Base-by-base conservation (phyloP, 2,329 filamentous ascomycete species). In the Trichothecium roseum region DNA sequence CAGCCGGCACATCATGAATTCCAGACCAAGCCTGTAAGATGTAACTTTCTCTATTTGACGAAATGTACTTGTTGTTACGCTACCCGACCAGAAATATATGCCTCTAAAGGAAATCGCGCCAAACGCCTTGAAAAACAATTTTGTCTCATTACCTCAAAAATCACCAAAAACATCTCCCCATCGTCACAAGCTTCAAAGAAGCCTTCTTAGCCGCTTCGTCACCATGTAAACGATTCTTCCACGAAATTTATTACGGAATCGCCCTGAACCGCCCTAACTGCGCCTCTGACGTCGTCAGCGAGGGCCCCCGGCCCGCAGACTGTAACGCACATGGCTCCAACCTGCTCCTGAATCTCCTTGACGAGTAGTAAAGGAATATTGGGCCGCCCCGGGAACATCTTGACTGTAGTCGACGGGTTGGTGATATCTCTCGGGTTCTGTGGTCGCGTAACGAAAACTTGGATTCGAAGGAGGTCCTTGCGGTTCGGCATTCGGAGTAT, bases 321-420 rank as follows among this genome's bases (percentile, higher is more conserved):
- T 9, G 79, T 81, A 30, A 96, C 86, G 16, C 77, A 84, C 77
- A 95, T 93, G 34, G 88, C 86, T 8, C 91, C 91, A 36, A 85
- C 66, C 55, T 91, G 84, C 48, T 83, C 75, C 49, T 79, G 72
- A 14, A 88, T 81, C 63, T 95, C 89, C 59, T 83, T 81, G 43
- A 78, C 70, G 32, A 96, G 64, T n/a, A 96, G 63, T 1, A 82
- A 75, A 15, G 78, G 71, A 30, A 94, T 74, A 51, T 94, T 86
- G 8, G 89, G 89, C 44, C 88, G 78, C 3, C 91, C 89, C 2
- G 87, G 83, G 56, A 85, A 86, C 81, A 96, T 91, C 59, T 88
- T 84, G 37, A 96, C 87, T 4, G 82, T 89, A 3, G 73, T 69
- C 37, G 78, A 85, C 4, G 81, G 78, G 32, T 78, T 85, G 47